phyloP scores from a whole-genome alignment of 1,139 yeast species.

The Geotrichum siamense region DNA sequence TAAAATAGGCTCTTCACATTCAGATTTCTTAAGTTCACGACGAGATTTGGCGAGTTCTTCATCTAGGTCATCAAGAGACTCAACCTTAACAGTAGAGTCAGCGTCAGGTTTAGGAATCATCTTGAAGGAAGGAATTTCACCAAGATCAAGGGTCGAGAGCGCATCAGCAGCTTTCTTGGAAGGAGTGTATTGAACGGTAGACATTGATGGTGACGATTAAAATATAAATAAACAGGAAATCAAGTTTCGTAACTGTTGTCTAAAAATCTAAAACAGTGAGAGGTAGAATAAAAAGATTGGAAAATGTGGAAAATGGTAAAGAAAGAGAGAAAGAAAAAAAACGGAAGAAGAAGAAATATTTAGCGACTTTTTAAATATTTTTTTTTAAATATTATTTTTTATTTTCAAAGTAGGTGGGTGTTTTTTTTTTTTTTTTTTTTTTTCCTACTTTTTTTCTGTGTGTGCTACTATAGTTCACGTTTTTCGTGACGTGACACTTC shows the following conservation, averaged over 20 bases:
- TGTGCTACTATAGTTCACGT: no score
- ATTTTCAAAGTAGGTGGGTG: no score
- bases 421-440: no score
- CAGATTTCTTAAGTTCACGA: slow-evolving; percentile 54
- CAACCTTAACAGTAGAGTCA: slow-evolving; percentile 8
- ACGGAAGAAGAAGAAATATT: background rate
- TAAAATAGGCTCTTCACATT: slow-evolving; percentile 84
- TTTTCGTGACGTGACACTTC: no score
- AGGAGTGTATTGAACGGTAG: slow-evolving; percentile 33
- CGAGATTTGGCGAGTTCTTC: slow-evolving; percentile 27
- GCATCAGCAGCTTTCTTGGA: slow-evolving; percentile 37
- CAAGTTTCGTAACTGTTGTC: no score
- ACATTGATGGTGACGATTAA: no score
- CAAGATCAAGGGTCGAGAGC: slow-evolving; percentile 31
- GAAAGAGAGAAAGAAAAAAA: background rate
- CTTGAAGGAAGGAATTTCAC: slow-evolving; percentile 24
- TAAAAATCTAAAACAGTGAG: background rate
- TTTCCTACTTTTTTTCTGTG: no score
- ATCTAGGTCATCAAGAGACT: slow-evolving; percentile 18
- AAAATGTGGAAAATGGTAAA: background rate
- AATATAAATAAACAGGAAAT: no score
- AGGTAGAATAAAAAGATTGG: background rate
- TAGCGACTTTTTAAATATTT: background rate
- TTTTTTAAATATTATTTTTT: no score
- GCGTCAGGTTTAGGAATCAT: slow-evolving; percentile 21